A percentile compares a stretch with the other conserved stretches of the same genome.
phyloP scores from a whole-genome alignment of 768 basidiomycete species.

The Collybiopsis luxurians region DNA sequence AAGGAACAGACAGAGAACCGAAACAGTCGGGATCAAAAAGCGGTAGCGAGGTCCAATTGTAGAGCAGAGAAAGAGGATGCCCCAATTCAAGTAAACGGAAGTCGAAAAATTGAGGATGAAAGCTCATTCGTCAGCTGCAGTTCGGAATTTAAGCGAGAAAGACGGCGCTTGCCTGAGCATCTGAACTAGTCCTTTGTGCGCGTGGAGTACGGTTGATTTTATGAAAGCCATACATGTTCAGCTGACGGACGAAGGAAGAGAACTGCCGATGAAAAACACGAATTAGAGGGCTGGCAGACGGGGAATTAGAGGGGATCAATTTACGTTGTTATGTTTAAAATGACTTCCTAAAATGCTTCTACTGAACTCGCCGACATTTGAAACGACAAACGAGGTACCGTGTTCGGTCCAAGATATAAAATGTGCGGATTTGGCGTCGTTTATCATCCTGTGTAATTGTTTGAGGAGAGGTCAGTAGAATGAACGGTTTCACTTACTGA shows the following conservation, averaged over 20 bases:
- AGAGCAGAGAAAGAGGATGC: background rate
- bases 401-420: slow-evolving; percentile 84
- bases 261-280: slow-evolving; percentile 47
- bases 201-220: slow-evolving; percentile 91
- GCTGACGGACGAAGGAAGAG: slow-evolving; percentile 89
- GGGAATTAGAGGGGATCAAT: slow-evolving; percentile 24
- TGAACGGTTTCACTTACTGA: slow-evolving; percentile 50
- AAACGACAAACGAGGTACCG: slow-evolving; percentile 83
- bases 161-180: slow-evolving; percentile 39
- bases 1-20: background rate
- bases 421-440: slow-evolving; percentile 72
- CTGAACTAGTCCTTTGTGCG: slow-evolving; percentile 75
- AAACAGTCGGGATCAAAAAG: background rate
- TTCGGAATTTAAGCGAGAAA: background rate
- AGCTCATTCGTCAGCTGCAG: background rate
- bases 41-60: background rate
- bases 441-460: slow-evolving; percentile 67
- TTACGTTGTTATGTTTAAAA: slow-evolving; percentile 88
- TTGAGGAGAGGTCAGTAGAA: background rate
- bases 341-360: slow-evolving; percentile 81
- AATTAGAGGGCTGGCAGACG: slow-evolving; percentile 8
- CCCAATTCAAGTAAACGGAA: background rate
- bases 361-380: slow-evolving; percentile 84
- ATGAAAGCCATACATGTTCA: slow-evolving; percentile 97
- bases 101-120: background rate